Conservation (phyloP, 2,329 filamentous ascomycete genomes). For the Xylaria polymorpha region DNA sequence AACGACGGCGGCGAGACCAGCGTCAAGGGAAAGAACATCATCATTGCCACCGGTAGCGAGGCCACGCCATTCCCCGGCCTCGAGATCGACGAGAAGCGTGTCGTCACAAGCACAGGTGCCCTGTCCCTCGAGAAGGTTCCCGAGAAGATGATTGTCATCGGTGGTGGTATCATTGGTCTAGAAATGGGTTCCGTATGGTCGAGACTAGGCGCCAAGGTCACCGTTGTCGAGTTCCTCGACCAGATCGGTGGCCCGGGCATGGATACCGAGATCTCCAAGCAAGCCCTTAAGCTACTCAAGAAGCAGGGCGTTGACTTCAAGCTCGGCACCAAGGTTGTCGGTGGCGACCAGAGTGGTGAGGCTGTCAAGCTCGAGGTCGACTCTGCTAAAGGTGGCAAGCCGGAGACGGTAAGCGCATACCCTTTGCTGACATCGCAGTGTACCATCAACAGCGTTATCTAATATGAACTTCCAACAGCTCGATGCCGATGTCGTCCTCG, state of each 20-base stretch:
- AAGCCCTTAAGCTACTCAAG: slow-evolving; percentile 88
- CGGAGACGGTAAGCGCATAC: slow-evolving; percentile 76
- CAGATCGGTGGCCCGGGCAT: slow-evolving; percentile 98
- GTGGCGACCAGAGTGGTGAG: slow-evolving; percentile 83
- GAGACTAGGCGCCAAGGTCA: slow-evolving; percentile 90
- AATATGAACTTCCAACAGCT: slow-evolving; percentile 65
- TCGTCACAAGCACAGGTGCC: slow-evolving; percentile 95
- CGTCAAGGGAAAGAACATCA: slow-evolving; percentile 92
- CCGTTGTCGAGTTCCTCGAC: slow-evolving; percentile 94
- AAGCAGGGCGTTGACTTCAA: slow-evolving; percentile 99
- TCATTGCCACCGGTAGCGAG: slow-evolving; percentile 96
- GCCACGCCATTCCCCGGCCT: slow-evolving; percentile 96
- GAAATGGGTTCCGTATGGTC: slow-evolving; percentile 99
- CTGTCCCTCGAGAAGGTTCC: slow-evolving; percentile 90
- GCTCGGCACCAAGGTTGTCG: slow-evolving; percentile 92
- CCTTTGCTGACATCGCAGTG: not conserved
- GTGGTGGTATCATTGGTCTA: slow-evolving; percentile 97
- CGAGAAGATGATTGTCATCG: slow-evolving; percentile 96
- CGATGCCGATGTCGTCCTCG: slow-evolving; percentile 93
- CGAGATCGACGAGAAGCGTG: slow-evolving; percentile 96
- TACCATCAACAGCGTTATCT: not conserved
- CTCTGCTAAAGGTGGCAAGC: slow-evolving; percentile 94
- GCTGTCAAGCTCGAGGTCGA: slow-evolving; percentile 86
- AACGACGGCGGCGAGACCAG: slow-evolving; percentile 91
- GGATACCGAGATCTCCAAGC: slow-evolving; percentile 93